Percentiles rank a stretch among this genome's conserved stretches.
These are phyloP conservation scores for Kalmanozyma brasiliensis DNA, from an alignment of 1,284 basidiomycete species.

Conservation along the genomic window DNA sequence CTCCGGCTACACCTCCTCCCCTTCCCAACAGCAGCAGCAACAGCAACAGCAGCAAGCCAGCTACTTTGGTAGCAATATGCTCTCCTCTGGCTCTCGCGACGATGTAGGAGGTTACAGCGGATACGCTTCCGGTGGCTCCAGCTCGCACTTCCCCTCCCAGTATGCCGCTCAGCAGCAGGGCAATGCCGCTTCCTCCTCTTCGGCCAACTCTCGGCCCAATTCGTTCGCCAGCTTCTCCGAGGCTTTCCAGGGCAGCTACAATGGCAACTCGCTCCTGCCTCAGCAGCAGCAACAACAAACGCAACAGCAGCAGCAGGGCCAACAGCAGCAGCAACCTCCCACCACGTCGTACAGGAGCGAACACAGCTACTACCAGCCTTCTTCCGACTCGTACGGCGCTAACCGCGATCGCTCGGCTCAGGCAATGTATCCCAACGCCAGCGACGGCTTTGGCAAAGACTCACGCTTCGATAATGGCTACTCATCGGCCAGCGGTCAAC, in stretches of 20 bases:
- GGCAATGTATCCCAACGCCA: conserved; percentile 22
- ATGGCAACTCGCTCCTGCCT: conserved; percentile 35
- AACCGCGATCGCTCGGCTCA: conserved; percentile 29
- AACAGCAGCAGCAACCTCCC: conserved; percentile 31
- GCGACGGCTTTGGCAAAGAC: conserved; percentile 22
- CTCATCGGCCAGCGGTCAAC: conserved; percentile 31
- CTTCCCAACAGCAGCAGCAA: conserved; percentile 36
- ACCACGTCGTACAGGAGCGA: conserved; percentile 40
- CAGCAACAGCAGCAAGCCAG: conserved; percentile 28
- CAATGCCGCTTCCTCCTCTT: conserved; percentile 31
- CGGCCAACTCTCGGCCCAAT: conserved; percentile 38
- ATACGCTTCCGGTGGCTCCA: conserved; percentile 32
- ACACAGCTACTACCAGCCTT: conserved; percentile 42
- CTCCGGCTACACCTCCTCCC: conserved; percentile 31
- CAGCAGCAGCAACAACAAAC: conserved; percentile 29
- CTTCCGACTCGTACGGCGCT: conserved; percentile 37
- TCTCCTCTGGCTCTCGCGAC: conserved; percentile 36
- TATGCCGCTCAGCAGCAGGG: conserved; percentile 24
- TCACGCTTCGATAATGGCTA: conserved; percentile 35
- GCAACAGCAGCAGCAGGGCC: conserved; percentile 13
- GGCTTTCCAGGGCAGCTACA: conserved; percentile 32
- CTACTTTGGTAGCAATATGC: conserved; percentile 37
- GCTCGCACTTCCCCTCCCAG: conserved; percentile 37
- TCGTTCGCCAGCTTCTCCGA: conserved; percentile 45
- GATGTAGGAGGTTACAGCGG: conserved; percentile 35